phyloP scores from a whole-genome alignment of 179 eudicot genomes.

The Sideroxylon spinosum region DNA sequence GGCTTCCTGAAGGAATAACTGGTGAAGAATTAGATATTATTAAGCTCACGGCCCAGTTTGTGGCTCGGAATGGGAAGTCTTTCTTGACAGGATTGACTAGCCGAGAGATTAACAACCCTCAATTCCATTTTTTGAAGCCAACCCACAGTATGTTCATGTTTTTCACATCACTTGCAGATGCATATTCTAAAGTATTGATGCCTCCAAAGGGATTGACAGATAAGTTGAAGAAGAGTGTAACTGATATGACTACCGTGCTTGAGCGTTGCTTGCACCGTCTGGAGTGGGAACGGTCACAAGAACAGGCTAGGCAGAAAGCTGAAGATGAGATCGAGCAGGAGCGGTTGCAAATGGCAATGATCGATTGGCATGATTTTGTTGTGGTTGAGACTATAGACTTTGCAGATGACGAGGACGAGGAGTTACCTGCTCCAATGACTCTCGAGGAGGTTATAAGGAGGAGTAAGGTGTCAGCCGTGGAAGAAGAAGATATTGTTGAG shows the following conservation, averaged over 20 bases:
- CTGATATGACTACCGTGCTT: slow-evolving; percentile 75
- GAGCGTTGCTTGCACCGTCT: slow-evolving; percentile 86
- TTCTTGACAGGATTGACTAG: slow-evolving; percentile 78
- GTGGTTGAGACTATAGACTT: slow-evolving; percentile 85
- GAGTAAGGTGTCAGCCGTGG: slow-evolving; percentile 65
- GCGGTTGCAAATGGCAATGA: slow-evolving; percentile 89
- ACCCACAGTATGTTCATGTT: slow-evolving; percentile 90
- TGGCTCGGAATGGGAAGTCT: slow-evolving; percentile 83
- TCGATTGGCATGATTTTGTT: slow-evolving; percentile 96
- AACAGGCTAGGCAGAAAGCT: slow-evolving; percentile 93
- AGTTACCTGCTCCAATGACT: slow-evolving; percentile 91
- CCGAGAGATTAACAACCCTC: slow-evolving; percentile 74
- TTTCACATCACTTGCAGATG: slow-evolving; percentile 90
- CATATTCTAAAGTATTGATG: slow-evolving; percentile 90
- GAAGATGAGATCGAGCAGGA: slow-evolving; percentile 94
- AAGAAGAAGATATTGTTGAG: slow-evolving; percentile 67
- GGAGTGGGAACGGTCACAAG: slow-evolving; percentile 94
- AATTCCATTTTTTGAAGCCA: slow-evolving; percentile 84
- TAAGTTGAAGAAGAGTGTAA: slow-evolving; percentile 63
- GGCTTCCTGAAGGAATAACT: slow-evolving; percentile 91
- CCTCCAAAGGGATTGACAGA: slow-evolving; percentile 79
- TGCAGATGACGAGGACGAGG: slow-evolving; percentile 91
- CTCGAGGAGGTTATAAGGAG: slow-evolving; percentile 93
- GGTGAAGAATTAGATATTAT: slow-evolving; percentile 93
- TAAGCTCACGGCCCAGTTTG: slow-evolving; percentile 89